Base-by-base conservation (phyloP, 495 filamentous ascomycete species). In the Penicillium diatomitis region DNA sequence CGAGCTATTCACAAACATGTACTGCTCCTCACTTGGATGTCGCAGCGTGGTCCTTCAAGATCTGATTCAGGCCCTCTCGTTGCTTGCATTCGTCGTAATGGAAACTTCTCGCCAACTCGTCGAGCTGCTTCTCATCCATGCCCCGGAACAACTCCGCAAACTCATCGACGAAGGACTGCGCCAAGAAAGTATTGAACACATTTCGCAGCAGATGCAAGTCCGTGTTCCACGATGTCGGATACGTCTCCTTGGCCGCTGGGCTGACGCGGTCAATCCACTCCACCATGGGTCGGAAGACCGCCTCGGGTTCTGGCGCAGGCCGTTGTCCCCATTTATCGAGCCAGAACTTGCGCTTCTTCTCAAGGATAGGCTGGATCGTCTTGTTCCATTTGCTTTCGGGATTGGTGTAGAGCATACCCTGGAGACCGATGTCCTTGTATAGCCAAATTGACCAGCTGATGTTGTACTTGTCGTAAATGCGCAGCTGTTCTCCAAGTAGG, bases 401-500 rank as follows among this genome's bases (percentile, higher is more conserved):
- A 42, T 60, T 62, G 6, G 72, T 64, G 48, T 80, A 68, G 8
- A 82, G 67, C 79, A 85, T 82, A 11, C 81, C 81, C 59, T 83
- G 80, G 39, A 76, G 70, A 4, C 79, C 80, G 49, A 84, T 78
- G 49, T 85, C 80, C 44, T 84, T 84, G 63, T 83, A 84, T 0
- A 79, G 58, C 81, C 80, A 84, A 56, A 84, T 84, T 38, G 66
- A 74, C 81, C 80, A 84, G 52, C 67, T 65, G 45, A 82, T 76
- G 45, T 70, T 55, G 41, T 77, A 67, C 47, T 78, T 68, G 31
- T 75, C 69, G 61, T 83, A 83, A 46, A 84, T 78, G 28, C 62
- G 55, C 4, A 83, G 61, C 51, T 84, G 82, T 37, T 76, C 69
- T 4, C 72, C 69, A 6, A 84, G 69, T 3, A 84, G 61, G 9